A percentile compares a stretch with the other conserved stretches of the same genome.
Conservation (phyloP, 2,329 filamentous ascomycete genomes). For the Colletotrichum spaethianum region DNA sequence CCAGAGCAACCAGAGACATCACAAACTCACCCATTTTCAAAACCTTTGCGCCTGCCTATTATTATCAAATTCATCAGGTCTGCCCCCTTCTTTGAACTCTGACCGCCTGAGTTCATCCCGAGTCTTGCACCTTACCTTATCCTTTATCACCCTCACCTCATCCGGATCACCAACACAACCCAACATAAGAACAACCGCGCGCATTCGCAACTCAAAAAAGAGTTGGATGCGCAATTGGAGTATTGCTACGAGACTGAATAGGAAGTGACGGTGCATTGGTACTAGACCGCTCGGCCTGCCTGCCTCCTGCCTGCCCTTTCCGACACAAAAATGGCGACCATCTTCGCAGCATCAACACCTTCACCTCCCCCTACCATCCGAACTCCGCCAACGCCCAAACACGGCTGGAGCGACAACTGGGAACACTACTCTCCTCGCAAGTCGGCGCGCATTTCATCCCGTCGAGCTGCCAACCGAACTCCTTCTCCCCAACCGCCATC, state of each 20-base stretch:
- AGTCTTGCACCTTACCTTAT: slow-evolving; percentile 14
- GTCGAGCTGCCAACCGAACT: slow-evolving; percentile 66
- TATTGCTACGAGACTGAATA: not conserved
- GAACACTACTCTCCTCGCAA: slow-evolving; percentile 81
- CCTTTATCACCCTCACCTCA: not conserved
- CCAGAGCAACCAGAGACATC: slow-evolving; percentile 38
- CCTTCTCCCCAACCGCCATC: slow-evolving; percentile 64
- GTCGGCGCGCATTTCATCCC: slow-evolving; percentile 74
- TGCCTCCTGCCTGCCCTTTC: slow-evolving; percentile 34
- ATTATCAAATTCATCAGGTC: slow-evolving; percentile 15
- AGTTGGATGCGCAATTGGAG: slow-evolving; percentile 14
- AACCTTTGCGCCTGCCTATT: slow-evolving; percentile 14
- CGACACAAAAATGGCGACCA: slow-evolving; percentile 40
- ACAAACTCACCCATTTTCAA: slow-evolving; percentile 8
- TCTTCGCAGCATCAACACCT: slow-evolving; percentile 66
- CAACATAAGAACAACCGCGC: slow-evolving; percentile 10
- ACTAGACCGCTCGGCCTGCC: slow-evolving; percentile 11
- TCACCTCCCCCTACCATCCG: slow-evolving; percentile 71
- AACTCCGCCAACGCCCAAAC: slow-evolving; percentile 78
- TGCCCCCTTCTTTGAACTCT: slow-evolving; percentile 7
- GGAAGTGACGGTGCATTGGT: slow-evolving; percentile 28
- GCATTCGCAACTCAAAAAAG: not conserved
- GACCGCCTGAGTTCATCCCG: slow-evolving; percentile 13
- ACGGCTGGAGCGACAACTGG: slow-evolving; percentile 78
- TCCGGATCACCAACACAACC: not conserved